Percentiles rank a stretch among this genome's conserved stretches.
Conservation (phyloP, 345 rosid species). For the Dimocarpus longan region DNA sequence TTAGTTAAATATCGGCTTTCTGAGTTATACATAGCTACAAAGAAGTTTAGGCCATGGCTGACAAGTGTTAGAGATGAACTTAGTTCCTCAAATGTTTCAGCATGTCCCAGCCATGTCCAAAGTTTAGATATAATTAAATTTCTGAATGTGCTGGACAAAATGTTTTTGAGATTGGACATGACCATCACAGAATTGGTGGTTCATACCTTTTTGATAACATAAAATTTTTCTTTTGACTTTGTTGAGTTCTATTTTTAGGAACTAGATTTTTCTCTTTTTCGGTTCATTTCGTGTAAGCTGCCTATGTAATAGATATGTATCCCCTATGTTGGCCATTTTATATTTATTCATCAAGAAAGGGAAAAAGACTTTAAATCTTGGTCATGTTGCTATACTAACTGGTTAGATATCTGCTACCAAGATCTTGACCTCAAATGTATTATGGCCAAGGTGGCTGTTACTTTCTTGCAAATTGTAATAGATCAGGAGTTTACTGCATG, state of each 20-base stretch:
- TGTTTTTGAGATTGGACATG: not conserved
- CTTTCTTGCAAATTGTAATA: not conserved
- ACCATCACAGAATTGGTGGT: not conserved
- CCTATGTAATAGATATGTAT: not conserved
- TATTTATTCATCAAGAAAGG: not conserved
- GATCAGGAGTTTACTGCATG: not conserved
- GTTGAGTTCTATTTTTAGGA: not conserved
- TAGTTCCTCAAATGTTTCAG: not conserved
- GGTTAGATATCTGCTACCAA: constrained; percentile 5
- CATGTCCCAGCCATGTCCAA: not conserved
- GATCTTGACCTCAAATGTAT: not conserved
- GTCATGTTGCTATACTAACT: not conserved
- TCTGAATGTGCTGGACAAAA: not conserved
- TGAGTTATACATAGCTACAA: not conserved
- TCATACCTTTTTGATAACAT: not conserved
- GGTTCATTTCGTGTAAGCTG: not conserved
- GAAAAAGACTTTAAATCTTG: not conserved
- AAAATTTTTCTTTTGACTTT: not conserved
- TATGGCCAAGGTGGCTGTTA: not conserved
- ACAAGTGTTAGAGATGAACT: not conserved
- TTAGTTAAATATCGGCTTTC: constrained; percentile 2
- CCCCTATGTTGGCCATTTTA: not conserved
- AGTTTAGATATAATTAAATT: not conserved
- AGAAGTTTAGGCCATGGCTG: not conserved
- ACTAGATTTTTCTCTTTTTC: not conserved